A percentile compares a stretch with the other conserved stretches of the same genome.
Evolutionary conservation across 176 grass and related monocot genomes (phyloP).

Genomic region (Puccinellia tenuiflora): DNA sequence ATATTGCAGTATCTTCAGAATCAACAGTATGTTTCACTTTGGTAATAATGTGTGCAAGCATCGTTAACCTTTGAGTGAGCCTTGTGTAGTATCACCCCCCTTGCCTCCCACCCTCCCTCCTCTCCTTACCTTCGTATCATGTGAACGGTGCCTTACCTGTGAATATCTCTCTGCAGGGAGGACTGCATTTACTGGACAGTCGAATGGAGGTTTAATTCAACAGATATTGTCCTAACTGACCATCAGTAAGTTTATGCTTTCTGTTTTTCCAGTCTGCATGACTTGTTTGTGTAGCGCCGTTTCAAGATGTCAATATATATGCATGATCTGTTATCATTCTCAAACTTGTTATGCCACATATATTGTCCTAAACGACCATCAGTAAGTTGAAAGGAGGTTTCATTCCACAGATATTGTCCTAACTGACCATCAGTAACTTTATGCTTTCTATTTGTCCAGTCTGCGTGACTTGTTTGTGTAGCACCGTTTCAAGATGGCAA

Average conservation of each 20-base stretch:
- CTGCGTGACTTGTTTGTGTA: neutral
- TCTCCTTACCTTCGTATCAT: neutral
- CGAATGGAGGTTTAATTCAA: slow-evolving; percentile 75
- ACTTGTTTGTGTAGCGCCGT: neutral
- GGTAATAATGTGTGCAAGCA: neutral
- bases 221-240: slow-evolving; percentile 60
- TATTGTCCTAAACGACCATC: too few species aligned
- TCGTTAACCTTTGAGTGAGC: neutral
- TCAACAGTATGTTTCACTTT: neutral
- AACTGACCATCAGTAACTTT: slow-evolving; percentile 74
- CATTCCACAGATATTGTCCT: too few species aligned
- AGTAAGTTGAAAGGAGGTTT: too few species aligned
- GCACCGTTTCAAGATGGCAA: neutral
- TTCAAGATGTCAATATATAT: neutral
- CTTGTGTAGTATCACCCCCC: neutral
- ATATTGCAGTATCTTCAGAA: too few species aligned
- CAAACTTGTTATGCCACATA: neutral
- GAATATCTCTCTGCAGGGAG: slow-evolving; percentile 40
- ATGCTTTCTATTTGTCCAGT: neutral
- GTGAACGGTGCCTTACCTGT: neutral
- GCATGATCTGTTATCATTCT: neutral
- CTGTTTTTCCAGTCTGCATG: too few species aligned
- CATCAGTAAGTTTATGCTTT: slow-evolving; percentile 58
- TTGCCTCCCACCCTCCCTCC: too few species aligned
- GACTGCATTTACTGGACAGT: slow-evolving; percentile 86